Base-by-base conservation (phyloP, 495 filamentous ascomycete species). In the Xylaria bambusicola region DNA sequence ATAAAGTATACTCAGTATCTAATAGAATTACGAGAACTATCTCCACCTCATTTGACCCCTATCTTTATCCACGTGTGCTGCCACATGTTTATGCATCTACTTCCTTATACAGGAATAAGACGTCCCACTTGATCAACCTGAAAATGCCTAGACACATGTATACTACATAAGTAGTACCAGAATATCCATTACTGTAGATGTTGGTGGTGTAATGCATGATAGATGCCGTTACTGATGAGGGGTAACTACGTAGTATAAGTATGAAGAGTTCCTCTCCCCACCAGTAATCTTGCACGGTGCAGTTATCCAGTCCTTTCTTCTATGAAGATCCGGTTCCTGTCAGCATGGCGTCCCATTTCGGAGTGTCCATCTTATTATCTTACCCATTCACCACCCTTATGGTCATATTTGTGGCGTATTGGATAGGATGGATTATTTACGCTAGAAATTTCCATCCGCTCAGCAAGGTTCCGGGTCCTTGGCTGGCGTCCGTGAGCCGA, bases 391-490 rank as follows among this genome's bases (percentile, higher is more conserved):
- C 44, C 3, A 24, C 44, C 44, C 3, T 46, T 46, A 21, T 13
- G 23, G n/a, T 46, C 5, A 21, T 24, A 24, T 4, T 46, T 46
- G 20, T 46, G 20, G 12, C 44, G 20, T 46, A 46, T 9, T 29
- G 23, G 46, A 26, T 49, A 31, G 46, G 46, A 31, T 49, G 46
- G 46, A 31, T 49, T 49, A 49, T 49, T 18, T 49, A 49, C 46
- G 23, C 46, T 1, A 49, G 46, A 31, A 31, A 49, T 17, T 49
- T 49, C 46, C 26, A 49, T n/a, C 46, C 46, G 1, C 46, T 49
- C 9, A 49, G 46, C 46, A 49, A 49, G 46, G 46, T 49, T 49
- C 46, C 46, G 46, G 46, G 46, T 31, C 46, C 46, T n/a, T 49
- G 46, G 46, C 31, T 49, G 46, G 46, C 46, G 24, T 49, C 46